A percentile compares a stretch with the other conserved stretches of the same genome.
These are phyloP conservation scores for Nothophytophthora sp. DNA, from an alignment of 352 stramenopile species.

Conservation along the genomic window DNA sequence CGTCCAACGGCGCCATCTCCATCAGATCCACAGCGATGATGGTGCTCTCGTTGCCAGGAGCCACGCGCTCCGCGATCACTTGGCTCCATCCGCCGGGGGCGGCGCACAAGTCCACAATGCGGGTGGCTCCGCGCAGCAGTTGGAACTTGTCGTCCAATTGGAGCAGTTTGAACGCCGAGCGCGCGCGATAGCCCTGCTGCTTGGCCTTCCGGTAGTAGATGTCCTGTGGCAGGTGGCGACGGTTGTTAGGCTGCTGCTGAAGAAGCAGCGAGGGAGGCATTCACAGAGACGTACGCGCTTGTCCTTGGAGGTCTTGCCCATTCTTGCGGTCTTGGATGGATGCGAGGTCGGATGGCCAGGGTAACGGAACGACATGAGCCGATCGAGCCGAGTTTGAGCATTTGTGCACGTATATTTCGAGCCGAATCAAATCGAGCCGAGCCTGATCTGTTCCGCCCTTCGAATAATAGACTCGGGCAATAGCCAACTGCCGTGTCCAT, in stretches of 20 bases:
- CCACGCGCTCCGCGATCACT: constrained; percentile 82
- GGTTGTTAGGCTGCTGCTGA: no score
- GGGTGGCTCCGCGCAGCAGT: constrained; percentile 88
- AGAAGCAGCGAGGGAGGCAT: neutral
- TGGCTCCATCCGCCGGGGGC: constrained; percentile 88
- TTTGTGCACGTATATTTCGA: no score
- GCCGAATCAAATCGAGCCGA: no score
- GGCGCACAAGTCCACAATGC: constrained; percentile 83
- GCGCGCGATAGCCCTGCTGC: constrained; percentile 95
- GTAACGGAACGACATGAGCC: no score
- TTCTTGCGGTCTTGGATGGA: no score
- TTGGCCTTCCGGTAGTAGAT: constrained; percentile 95
- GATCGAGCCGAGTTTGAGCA: no score
- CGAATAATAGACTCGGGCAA: no score
- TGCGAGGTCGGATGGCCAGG: constrained; percentile 11
- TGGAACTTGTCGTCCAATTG: constrained; percentile 99
- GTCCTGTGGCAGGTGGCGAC: constrained; percentile 56
- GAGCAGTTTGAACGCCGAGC: constrained; percentile 98
- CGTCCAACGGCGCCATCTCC: constrained; percentile 97
- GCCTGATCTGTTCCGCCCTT: no score
- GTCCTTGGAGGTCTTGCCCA: constrained; percentile 92
- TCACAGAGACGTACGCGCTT: constrained; percentile 70
- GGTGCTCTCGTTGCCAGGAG: constrained; percentile 10
- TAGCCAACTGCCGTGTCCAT: no score
- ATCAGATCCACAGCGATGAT: constrained; percentile 88